These are phyloP conservation scores for Alternaria sp. DNA, from an alignment of 2,329 filamentous ascomycete species.

Conservation along the genomic window DNA sequence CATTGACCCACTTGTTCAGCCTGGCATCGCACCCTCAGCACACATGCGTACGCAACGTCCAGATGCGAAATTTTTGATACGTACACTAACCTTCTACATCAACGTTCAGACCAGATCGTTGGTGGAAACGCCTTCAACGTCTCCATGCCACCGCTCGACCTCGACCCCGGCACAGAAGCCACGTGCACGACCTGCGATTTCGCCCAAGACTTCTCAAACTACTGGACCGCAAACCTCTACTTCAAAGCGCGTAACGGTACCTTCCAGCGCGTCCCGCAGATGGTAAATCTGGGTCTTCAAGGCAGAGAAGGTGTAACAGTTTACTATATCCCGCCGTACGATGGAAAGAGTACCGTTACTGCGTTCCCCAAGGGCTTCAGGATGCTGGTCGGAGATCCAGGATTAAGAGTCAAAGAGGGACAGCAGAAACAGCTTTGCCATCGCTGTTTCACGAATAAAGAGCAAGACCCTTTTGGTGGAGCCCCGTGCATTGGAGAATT, in stretches of 20 bases:
- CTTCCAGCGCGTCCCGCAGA: slow-evolving; percentile 42
- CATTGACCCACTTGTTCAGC: slow-evolving; percentile 37
- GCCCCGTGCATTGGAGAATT: slow-evolving; percentile 50
- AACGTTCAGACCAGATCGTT: slow-evolving; percentile 34
- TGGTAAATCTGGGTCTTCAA: slow-evolving; percentile 37
- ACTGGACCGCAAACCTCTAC: slow-evolving; percentile 43
- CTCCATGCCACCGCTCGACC: slow-evolving; percentile 29
- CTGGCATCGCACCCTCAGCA: slow-evolving; percentile 27
- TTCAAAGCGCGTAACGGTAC: slow-evolving; percentile 41
- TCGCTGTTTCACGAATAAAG: slow-evolving; percentile 56
- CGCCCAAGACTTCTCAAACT: slow-evolving; percentile 33
- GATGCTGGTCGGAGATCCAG: slow-evolving; percentile 40
- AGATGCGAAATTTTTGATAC: background rate
- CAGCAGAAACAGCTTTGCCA: slow-evolving; percentile 53
- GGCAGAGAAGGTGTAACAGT: slow-evolving; percentile 41
- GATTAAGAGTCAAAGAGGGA: slow-evolving; percentile 26
- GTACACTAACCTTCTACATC: background rate
- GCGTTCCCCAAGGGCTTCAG: slow-evolving; percentile 42
- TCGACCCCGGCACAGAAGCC: slow-evolving; percentile 29
- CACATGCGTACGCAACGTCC: slow-evolving; percentile 24
- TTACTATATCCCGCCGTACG: slow-evolving; percentile 45
- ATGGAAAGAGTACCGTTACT: slow-evolving; percentile 49
- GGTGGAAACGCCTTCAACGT: slow-evolving; percentile 44
- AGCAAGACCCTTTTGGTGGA: slow-evolving; percentile 52
- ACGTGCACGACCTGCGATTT: slow-evolving; percentile 40